Conservation (phyloP, 139 green algal species). For the Picochlorum sp. region DNA sequence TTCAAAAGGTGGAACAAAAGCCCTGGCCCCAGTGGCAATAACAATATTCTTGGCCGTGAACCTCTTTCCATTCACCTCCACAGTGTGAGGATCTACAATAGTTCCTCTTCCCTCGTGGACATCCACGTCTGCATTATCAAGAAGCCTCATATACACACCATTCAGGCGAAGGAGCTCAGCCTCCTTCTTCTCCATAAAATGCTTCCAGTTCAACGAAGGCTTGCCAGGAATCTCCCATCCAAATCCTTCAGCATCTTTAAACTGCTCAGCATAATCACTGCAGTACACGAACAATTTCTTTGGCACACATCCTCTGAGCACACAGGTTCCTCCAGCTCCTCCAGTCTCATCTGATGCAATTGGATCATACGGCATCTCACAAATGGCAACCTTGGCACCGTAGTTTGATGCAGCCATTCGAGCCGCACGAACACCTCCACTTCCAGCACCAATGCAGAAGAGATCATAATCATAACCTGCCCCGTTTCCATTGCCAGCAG, state of each 20-base stretch:
- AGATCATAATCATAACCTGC: slow-evolving; percentile 66
- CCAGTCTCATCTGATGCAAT: slow-evolving; percentile 66
- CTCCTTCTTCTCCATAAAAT: slow-evolving; percentile 71
- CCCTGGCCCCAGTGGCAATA: slow-evolving; percentile 75
- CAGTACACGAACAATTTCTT: slow-evolving; percentile 98
- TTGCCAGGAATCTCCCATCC: slow-evolving; percentile 43
- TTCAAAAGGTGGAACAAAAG: slow-evolving; percentile 24
- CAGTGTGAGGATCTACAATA: slow-evolving; percentile 79
- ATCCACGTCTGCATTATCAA: slow-evolving; percentile 63
- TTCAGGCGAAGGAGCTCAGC: slow-evolving; percentile 73
- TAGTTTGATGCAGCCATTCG: slow-evolving; percentile 58
- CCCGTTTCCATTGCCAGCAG: background rate
- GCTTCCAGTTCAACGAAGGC: background rate
- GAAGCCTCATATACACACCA: slow-evolving; percentile 78
- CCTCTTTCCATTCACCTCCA: slow-evolving; percentile 53
- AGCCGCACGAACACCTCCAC: slow-evolving; percentile 59
- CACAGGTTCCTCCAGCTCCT: slow-evolving; percentile 90
- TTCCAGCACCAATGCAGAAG: slow-evolving; percentile 73
- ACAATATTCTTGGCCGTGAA: slow-evolving; percentile 79
- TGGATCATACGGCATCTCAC: slow-evolving; percentile 48
- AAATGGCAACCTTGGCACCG: slow-evolving; percentile 59
- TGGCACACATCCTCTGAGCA: slow-evolving; percentile 95
- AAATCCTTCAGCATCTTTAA: slow-evolving; percentile 79
- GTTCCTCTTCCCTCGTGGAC: slow-evolving; percentile 68
- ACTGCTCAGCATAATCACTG: slow-evolving; percentile 74